Percentiles rank a stretch among this genome's conserved stretches.
Evolutionary conservation across 371 early-diverging fungal genomes (phyloP).

Genomic region (Lichtheimia ramosa): DNA sequence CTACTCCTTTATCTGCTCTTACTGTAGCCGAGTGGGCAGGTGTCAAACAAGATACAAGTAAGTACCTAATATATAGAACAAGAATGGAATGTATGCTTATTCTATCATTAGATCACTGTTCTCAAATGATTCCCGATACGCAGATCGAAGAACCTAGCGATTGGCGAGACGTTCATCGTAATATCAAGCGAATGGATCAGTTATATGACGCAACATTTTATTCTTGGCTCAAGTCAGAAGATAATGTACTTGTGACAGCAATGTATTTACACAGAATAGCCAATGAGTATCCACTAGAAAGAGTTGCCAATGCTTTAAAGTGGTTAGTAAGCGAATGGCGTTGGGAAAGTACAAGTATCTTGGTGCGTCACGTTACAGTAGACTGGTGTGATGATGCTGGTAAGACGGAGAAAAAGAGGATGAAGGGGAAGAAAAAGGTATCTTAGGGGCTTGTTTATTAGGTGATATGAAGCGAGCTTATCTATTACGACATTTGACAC

Average conservation of each 20-base stretch:
- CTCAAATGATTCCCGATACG: neutral
- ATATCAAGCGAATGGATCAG: constrained; percentile 72
- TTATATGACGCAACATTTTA: constrained; percentile 76
- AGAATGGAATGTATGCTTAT: neutral
- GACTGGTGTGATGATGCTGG: constrained; percentile 58
- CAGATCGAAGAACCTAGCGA: constrained; percentile 4
- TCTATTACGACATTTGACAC: constrained; percentile 54
- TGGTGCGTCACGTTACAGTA: constrained; percentile 67
- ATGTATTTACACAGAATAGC: constrained; percentile 73
- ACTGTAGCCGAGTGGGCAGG: constrained; percentile 17
- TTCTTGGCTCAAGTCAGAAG: constrained; percentile 73
- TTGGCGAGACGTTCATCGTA: constrained; percentile 71
- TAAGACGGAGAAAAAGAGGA: constrained; percentile 4
- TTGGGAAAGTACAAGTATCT: constrained; percentile 62
- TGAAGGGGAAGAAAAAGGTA: no score
- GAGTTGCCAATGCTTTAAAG: constrained; percentile 68
- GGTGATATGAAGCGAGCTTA: constrained; percentile 57
- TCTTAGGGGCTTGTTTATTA: constrained; percentile 1
- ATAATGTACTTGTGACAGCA: constrained; percentile 71
- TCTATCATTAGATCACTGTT: neutral
- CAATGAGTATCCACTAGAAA: constrained; percentile 69
- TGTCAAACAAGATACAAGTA: neutral
- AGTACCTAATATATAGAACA: neutral
- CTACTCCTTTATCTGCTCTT: neutral
- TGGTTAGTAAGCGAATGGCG: constrained; percentile 76